Conservation (phyloP, 1,284 basidiomycete species). For the Malassezia vespertilionis region DNA sequence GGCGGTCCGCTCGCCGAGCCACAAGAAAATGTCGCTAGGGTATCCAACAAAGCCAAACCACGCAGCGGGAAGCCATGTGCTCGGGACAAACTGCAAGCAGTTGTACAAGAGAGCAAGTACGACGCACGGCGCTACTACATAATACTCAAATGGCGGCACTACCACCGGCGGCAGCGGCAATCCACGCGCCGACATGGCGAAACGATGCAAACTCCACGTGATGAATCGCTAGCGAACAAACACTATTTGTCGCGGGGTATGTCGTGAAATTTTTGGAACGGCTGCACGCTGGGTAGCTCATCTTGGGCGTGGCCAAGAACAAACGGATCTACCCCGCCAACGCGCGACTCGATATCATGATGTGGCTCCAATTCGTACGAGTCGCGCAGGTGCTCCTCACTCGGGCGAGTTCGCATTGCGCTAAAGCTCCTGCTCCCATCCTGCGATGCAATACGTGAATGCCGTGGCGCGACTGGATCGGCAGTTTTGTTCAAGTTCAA, state of each 20-base stretch:
- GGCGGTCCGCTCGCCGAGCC: not conserved
- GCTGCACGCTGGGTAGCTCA: not conserved
- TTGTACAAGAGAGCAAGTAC: slow-evolving; percentile 2
- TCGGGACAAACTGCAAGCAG: slow-evolving; percentile 1
- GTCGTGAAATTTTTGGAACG: slow-evolving; percentile 7
- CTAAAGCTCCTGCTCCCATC: not conserved
- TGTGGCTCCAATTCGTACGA: not conserved
- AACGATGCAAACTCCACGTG: not conserved
- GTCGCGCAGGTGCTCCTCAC: not conserved
- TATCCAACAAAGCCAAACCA: slow-evolving; percentile 1
- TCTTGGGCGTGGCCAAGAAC: not conserved
- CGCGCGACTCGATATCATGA: not conserved
- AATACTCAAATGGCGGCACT: slow-evolving; percentile 3
- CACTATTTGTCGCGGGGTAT: not conserved
- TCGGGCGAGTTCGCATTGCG: not conserved
- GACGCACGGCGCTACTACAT: slow-evolving; percentile 3
- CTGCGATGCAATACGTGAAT: not conserved
- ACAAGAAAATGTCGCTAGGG: slow-evolving; percentile 10
- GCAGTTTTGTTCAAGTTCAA: slow-evolving; percentile 42
- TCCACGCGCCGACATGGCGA: not conserved
- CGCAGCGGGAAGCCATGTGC: not conserved
- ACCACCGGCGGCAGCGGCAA: not conserved
- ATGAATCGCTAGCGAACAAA: too few species aligned
- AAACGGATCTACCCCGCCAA: not conserved
- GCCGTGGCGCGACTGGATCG: slow-evolving; percentile 35